Conservation (phyloP, 306 rosid genomes). For the Trifolium repens region DNA sequence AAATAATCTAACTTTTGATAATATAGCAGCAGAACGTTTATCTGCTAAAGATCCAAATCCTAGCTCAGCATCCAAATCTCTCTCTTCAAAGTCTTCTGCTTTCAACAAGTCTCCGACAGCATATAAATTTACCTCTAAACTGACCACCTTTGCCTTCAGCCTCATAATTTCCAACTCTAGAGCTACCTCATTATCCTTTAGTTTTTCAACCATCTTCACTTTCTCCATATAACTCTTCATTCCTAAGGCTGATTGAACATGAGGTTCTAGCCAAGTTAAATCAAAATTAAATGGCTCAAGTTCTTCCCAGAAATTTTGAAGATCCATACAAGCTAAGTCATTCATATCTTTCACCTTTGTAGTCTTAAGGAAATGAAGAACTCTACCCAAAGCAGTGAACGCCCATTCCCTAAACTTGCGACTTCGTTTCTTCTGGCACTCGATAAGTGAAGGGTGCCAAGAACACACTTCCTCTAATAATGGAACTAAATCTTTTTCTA, state of each 20-base stretch:
- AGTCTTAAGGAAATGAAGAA: conserved; percentile 36
- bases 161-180: conserved; percentile 31
- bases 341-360: conserved; percentile 24
- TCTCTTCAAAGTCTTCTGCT: conserved; percentile 24
- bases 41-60: background rate
- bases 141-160: conserved; percentile 28
- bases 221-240: conserved; percentile 34
- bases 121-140: background rate
- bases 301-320: conserved; percentile 44
- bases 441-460: conserved; percentile 38
- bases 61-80: conserved; percentile 36
- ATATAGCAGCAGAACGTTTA: too few relatives aligned
- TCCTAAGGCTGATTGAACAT: conserved; percentile 42
- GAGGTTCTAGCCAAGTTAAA: conserved; percentile 41
- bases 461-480: conserved; percentile 38
- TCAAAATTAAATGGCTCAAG: conserved; percentile 37
- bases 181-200: conserved; percentile 4
- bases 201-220: background rate
- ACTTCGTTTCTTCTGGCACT: conserved; percentile 38
- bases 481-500: conserved; percentile 37
- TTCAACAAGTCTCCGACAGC: conserved; percentile 5
- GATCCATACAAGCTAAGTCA: conserved; percentile 1
- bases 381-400: conserved; percentile 44
- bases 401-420: conserved; percentile 37
- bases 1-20: too few relatives aligned